A percentile compares a stretch with the other conserved stretches of the same genome.
Evolutionary conservation across 148 eudicot species (phyloP).

Genomic region (Amaranthus cruentus): DNA sequence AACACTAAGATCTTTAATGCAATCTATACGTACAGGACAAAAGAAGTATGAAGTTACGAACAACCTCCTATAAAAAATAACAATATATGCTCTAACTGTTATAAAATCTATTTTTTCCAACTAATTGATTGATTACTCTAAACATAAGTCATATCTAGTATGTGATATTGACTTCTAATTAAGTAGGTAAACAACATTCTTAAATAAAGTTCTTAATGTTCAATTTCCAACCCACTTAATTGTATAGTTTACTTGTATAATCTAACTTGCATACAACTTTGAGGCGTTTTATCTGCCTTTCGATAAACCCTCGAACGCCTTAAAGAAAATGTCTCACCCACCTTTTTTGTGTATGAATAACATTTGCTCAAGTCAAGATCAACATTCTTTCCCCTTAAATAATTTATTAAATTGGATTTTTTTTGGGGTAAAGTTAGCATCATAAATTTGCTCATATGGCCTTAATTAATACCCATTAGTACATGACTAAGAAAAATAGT

Average conservation of each 20-base stretch:
- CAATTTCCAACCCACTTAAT: constrained; percentile 12
- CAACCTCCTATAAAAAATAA: no score
- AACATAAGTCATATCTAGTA: constrained; percentile 4
- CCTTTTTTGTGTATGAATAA: constrained; percentile 5
- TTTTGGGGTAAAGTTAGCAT: no score
- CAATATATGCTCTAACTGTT: no score
- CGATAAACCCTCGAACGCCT: not conserved
- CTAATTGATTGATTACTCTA: not conserved
- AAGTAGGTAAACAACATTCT: constrained; percentile 22
- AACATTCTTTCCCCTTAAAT: not conserved
- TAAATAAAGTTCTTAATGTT: not conserved
- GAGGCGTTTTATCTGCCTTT: constrained; percentile 6
- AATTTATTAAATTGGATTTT: not conserved
- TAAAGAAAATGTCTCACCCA: constrained; percentile 5
- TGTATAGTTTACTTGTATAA: constrained; percentile 17
- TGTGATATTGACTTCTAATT: constrained; percentile 6
- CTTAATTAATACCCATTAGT: no score
- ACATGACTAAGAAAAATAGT: no score
- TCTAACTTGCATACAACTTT: constrained; percentile 4
- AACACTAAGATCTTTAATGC: no score
- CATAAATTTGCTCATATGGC: no score
- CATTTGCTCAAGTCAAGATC: not conserved
- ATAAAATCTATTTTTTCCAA: no score
- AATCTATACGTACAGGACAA: no score
- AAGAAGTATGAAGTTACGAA: no score